These are phyloP conservation scores for Triticum monococcum DNA, from an alignment of 176 grass and related monocot species.

Conservation along the genomic window DNA sequence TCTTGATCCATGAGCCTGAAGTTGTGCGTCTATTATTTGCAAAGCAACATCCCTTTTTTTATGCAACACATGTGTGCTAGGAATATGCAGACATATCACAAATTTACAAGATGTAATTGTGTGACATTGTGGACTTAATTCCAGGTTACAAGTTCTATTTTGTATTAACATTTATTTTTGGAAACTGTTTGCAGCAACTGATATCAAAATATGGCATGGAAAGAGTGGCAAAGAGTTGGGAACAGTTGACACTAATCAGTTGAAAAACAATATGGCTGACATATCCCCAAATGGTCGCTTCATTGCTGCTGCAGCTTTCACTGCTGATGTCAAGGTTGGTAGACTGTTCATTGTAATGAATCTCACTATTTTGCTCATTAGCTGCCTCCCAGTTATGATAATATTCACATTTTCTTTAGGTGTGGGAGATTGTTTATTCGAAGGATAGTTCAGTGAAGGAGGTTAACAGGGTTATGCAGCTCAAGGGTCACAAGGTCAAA, in stretches of 20 bases:
- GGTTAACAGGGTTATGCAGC: conserved; percentile 86
- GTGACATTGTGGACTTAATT: not conserved
- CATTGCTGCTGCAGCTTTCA: conserved; percentile 96
- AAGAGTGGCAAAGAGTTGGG: conserved; percentile 92
- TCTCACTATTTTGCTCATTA: not conserved
- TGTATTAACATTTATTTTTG: not conserved
- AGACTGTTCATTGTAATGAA: not conserved
- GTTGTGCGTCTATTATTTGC: no score
- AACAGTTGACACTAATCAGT: conserved; percentile 86
- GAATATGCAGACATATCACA: not conserved
- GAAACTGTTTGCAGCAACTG: conserved; percentile 62
- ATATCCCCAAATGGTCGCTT: conserved; percentile 93
- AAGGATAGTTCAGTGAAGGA: conserved; percentile 95
- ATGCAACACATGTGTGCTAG: not conserved
- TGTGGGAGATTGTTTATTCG: conserved; percentile 94
- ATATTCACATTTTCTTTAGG: conserved; percentile 47
- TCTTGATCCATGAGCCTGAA: no score
- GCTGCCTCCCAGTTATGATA: conserved; percentile 10
- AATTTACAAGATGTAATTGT: not conserved
- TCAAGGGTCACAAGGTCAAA: conserved; percentile 93
- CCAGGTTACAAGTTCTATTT: not conserved
- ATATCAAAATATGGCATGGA: conserved; percentile 97
- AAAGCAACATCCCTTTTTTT: not conserved
- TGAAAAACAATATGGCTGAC: conserved; percentile 98
- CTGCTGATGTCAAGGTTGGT: conserved; percentile 93